phyloP scores from a whole-genome alignment of 2,329 filamentous ascomycete species.

The Ascochyta viciae-villosae region DNA sequence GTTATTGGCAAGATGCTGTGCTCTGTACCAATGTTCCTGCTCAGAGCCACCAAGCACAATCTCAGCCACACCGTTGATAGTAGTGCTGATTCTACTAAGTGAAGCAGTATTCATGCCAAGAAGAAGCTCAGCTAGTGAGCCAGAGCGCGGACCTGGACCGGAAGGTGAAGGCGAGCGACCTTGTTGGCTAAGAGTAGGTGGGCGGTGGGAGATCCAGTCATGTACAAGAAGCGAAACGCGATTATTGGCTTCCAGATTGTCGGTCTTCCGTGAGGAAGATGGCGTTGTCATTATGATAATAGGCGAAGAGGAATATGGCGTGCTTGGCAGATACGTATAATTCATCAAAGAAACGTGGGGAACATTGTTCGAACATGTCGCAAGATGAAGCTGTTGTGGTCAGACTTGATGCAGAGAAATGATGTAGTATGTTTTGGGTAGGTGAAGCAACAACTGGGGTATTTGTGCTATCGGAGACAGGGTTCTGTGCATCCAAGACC shows the following conservation, averaged over 20 bases:
- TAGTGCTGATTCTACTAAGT: conserved; percentile 86
- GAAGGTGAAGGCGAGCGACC: conserved; percentile 68
- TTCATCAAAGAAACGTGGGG: conserved; percentile 98
- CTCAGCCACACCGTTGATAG: conserved; percentile 86
- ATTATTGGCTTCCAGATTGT: conserved; percentile 83
- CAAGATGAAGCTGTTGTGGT: conserved; percentile 81
- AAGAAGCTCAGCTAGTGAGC: conserved; percentile 81
- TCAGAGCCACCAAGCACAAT: conserved; percentile 76
- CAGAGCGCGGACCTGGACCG: conserved; percentile 59
- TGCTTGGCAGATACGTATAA: conserved; percentile 89
- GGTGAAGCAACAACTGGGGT: background rate
- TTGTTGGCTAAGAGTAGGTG: conserved; percentile 69
- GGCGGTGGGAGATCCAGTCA: conserved; percentile 95
- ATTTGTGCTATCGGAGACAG: background rate
- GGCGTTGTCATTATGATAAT: conserved; percentile 93
- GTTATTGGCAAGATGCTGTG: conserved; percentile 88
- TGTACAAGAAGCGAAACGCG: conserved; percentile 94
- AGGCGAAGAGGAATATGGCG: conserved; percentile 68
- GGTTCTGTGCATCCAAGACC: background rate
- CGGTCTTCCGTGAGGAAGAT: conserved; percentile 77
- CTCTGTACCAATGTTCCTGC: conserved; percentile 84
- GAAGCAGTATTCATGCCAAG: conserved; percentile 91
- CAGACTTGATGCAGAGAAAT: conserved; percentile 1
- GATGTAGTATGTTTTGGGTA: too few relatives aligned
- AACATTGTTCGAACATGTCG: conserved; percentile 81